Evolutionary conservation across 1,284 basidiomycete genomes (phyloP).

Genomic region (Microstroma glucosiphilum): DNA sequence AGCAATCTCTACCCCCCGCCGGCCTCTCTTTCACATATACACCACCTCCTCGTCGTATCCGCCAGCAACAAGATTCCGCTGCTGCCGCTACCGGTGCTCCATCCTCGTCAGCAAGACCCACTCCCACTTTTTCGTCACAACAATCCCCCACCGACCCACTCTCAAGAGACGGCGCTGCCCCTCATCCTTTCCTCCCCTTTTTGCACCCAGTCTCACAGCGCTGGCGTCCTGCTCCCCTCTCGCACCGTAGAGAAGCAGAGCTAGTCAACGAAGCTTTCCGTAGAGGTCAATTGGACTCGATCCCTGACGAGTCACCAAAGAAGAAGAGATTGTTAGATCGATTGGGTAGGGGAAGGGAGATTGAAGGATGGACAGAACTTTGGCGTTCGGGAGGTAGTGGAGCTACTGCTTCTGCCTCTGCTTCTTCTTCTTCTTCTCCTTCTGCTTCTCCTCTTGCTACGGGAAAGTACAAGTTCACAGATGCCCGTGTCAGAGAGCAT

Average conservation of each 20-base stretch:
- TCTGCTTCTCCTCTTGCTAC: neutral
- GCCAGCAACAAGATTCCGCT: neutral
- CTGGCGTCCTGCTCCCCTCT: neutral
- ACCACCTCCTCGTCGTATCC: neutral
- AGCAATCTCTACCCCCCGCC: no score
- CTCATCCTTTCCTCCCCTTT: no score
- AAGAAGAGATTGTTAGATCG: neutral
- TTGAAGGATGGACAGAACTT: neutral
- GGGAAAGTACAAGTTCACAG: neutral
- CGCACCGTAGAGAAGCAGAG: neutral
- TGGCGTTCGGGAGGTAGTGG: no score
- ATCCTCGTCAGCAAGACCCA: neutral
- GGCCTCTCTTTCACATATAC: neutral
- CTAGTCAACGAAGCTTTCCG: neutral
- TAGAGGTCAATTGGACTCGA: neutral
- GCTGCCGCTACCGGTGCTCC: neutral
- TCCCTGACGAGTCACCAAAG: neutral
- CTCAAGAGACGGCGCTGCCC: no score
- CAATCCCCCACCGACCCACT: neutral
- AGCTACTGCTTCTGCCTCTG: neutral
- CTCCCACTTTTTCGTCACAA: neutral
- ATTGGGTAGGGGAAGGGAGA: neutral
- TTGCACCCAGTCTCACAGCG: no score
- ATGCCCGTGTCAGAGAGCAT: neutral
- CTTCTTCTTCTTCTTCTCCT: neutral